Percentiles rank a stretch among this genome's conserved stretches.
These are phyloP conservation scores for Theileria orientalis DNA, from an alignment of 169 alveolate species.

Conservation along the genomic window DNA sequence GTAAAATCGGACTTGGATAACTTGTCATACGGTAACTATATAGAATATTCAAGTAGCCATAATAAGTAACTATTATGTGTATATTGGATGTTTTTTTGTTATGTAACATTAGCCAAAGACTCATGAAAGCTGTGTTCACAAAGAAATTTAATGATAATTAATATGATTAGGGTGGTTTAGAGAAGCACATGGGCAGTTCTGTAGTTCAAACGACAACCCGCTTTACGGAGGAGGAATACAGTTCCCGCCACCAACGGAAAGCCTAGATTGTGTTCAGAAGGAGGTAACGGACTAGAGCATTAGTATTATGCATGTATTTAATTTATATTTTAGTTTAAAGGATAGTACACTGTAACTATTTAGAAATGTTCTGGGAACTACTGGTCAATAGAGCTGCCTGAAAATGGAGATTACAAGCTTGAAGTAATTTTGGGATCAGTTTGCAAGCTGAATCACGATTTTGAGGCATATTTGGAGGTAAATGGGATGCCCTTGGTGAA, in stretches of 20 bases:
- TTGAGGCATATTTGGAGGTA: conserved; percentile 36
- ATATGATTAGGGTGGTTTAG: conserved; percentile 19
- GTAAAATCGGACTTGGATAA: conserved; percentile 22
- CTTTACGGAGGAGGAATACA: conserved; percentile 43
- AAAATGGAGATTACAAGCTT: conserved; percentile 55
- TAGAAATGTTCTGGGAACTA: conserved; percentile 53
- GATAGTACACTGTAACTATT: background rate
- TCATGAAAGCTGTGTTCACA: too few relatives aligned
- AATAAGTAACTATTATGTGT: background rate
- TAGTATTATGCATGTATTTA: too few relatives aligned
- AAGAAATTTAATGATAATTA: background rate
- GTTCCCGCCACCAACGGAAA: conserved; percentile 56
- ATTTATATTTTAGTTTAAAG: too few relatives aligned
- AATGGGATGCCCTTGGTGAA: conserved; percentile 42
- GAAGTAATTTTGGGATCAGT: conserved; percentile 55
- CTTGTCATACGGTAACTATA: conserved; percentile 11
- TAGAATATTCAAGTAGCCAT: too few relatives aligned
- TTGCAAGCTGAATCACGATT: background rate
- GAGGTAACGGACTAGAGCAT: conserved; percentile 25
- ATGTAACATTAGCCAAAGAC: too few relatives aligned
- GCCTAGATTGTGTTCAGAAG: conserved; percentile 41
- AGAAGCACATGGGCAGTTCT: conserved; percentile 15
- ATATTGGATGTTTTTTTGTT: background rate
- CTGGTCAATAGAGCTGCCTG: conserved; percentile 67
- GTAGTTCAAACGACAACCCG: conserved; percentile 14